Percentiles rank a stretch among this genome's conserved stretches.
These are phyloP conservation scores for Madurella mycetomatis DNA, from an alignment of 2,329 filamentous ascomycete genomes.

Conservation along the genomic window DNA sequence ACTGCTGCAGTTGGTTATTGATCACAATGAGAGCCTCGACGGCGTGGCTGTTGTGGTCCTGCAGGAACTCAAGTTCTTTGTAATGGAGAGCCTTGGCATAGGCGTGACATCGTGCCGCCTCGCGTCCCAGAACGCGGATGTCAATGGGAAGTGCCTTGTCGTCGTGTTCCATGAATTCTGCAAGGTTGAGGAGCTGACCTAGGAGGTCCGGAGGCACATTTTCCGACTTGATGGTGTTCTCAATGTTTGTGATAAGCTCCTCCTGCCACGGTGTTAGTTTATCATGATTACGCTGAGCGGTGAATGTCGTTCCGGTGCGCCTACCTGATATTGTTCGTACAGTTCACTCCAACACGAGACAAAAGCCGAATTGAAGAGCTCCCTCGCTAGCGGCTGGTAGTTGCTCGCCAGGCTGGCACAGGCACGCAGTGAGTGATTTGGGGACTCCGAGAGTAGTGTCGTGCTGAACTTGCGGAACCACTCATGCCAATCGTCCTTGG, in stretches of 20 bases:
- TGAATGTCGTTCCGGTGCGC: neutral
- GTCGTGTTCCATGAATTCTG: constrained; percentile 99
- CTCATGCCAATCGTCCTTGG: constrained; percentile 98
- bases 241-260: constrained; percentile 90
- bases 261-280: constrained; percentile 43
- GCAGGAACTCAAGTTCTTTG: constrained; percentile 96
- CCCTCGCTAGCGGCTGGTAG: constrained; percentile 85
- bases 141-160: constrained; percentile 98
- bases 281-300: neutral
- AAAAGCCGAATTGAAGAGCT: constrained; percentile 97
- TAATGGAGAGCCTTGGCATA: constrained; percentile 98
- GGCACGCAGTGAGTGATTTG: constrained; percentile 88
- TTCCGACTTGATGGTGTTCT: constrained; percentile 89
- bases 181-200: constrained; percentile 88
- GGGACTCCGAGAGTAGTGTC: constrained; percentile 89
- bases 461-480: constrained; percentile 98
- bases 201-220: constrained; percentile 95
- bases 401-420: constrained; percentile 88
- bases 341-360: constrained; percentile 98
- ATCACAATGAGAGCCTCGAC: constrained; percentile 98
- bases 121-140: constrained; percentile 87
- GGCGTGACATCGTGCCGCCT: constrained; percentile 93
- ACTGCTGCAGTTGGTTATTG: constrained; percentile 98
- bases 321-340: constrained; percentile 81
- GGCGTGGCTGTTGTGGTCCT: constrained; percentile 91